Percentiles rank a stretch among this genome's conserved stretches.
These are phyloP conservation scores for Rhododendron williamsianum DNA, from an alignment of 148 eudicot species.

Conservation along the genomic window DNA sequence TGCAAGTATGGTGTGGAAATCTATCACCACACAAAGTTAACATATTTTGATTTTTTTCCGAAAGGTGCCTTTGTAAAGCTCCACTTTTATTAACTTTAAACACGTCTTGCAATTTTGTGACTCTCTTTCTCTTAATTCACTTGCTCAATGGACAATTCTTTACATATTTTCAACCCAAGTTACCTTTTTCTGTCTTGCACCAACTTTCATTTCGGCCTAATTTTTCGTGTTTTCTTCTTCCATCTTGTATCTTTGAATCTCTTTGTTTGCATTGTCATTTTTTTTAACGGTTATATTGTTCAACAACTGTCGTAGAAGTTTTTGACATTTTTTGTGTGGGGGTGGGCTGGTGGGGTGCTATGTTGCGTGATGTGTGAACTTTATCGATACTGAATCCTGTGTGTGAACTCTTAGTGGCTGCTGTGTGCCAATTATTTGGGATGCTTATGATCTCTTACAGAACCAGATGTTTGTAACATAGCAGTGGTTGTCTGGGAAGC, in stretches of 20 bases:
- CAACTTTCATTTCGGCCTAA: neutral
- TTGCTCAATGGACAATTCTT: neutral
- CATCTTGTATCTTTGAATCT: neutral
- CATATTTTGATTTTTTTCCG: neutral
- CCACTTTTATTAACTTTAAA: neutral
- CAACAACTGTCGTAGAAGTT: neutral
- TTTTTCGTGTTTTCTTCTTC: neutral
- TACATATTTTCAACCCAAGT: neutral
- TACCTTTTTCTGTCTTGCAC: neutral
- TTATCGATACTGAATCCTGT: neutral
- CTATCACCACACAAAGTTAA: neutral
- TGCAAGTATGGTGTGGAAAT: neutral
- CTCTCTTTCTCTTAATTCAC: neutral
- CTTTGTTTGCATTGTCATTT: neutral
- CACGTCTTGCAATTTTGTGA: neutral
- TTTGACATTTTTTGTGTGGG: neutral
- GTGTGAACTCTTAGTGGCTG: neutral
- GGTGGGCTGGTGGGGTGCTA: neutral
- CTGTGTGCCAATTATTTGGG: neutral
- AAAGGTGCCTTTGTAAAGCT: neutral
- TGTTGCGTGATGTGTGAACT: neutral
- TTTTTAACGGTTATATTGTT: too few relatives aligned
- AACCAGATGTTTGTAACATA: constrained; percentile 60
- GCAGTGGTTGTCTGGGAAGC: constrained; percentile 80
- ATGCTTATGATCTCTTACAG: constrained; percentile 38